A percentile compares a stretch with the other conserved stretches of the same genome.
Evolutionary conservation across 2,329 filamentous ascomycete species (phyloP).

Genomic region (Chaetomiaceae sp.): DNA sequence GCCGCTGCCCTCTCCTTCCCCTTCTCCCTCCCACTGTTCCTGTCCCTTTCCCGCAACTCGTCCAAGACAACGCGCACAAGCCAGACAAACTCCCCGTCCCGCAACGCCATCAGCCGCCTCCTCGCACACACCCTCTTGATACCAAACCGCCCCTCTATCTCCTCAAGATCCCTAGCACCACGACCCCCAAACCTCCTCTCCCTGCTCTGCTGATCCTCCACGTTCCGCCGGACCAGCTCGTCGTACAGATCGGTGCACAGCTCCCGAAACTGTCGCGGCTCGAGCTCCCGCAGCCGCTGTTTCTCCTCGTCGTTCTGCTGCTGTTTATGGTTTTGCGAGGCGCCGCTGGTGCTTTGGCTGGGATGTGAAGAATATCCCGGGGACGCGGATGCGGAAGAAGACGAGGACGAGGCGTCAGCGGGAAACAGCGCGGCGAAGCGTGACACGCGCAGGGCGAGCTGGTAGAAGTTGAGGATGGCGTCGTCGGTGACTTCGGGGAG

Average conservation of each 20-base stretch:
- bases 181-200: neutral
- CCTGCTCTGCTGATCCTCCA: neutral
- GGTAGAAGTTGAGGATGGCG: constrained; percentile 8
- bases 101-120: neutral
- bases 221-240: constrained; percentile 10
- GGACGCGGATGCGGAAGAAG: no score
- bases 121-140: neutral
- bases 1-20: no score
- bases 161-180: neutral
- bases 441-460: constrained; percentile 6
- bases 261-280: neutral
- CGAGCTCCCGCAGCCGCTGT: neutral
- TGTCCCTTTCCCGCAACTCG: constrained; percentile 2
- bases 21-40: neutral
- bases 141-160: neutral
- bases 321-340: no score
- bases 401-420: no score
- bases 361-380: no score
- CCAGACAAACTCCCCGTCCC: neutral
- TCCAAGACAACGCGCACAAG: neutral
- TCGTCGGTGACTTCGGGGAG: constrained; percentile 3
- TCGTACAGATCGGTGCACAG: constrained; percentile 13
- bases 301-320: no score
- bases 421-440: neutral
- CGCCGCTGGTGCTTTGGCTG: no score